Conservation (phyloP, 169 alveolate species). For the Plasmodium vivax region DNA sequence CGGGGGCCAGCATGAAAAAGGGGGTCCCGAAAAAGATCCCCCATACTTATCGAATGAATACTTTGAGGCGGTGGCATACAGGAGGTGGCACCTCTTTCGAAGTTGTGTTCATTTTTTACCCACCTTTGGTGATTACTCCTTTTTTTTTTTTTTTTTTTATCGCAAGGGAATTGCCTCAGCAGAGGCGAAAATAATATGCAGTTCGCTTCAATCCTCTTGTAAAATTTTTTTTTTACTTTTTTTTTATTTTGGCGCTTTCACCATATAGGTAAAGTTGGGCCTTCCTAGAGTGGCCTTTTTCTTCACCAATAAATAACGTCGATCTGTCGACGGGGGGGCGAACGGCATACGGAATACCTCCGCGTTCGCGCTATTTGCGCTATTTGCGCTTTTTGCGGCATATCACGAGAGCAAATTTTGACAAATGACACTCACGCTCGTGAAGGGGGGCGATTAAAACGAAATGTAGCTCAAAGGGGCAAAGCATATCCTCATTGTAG, state of each 20-base stretch:
- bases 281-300: not conserved
- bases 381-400: not conserved
- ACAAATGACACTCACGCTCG: not conserved
- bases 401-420: not conserved
- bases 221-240: not conserved
- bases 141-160: not conserved
- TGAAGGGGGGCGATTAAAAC: not conserved
- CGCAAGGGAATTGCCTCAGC: not conserved
- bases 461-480: not conserved
- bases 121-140: not conserved
- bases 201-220: not conserved
- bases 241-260: not conserved
- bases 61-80: not conserved
- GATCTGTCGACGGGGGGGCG: not conserved
- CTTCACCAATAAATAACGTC: not conserved
- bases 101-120: not conserved
- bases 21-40: not conserved
- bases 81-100: not conserved
- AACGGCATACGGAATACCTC: not conserved
- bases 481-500: not conserved
- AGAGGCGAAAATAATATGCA: not conserved
- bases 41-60: not conserved
- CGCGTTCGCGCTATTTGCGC: not conserved
- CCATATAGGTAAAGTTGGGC: not conserved
- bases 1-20: not conserved